Conservation (phyloP, 805 yeast species). For the Wickerhamiella allomyrinae region DNA sequence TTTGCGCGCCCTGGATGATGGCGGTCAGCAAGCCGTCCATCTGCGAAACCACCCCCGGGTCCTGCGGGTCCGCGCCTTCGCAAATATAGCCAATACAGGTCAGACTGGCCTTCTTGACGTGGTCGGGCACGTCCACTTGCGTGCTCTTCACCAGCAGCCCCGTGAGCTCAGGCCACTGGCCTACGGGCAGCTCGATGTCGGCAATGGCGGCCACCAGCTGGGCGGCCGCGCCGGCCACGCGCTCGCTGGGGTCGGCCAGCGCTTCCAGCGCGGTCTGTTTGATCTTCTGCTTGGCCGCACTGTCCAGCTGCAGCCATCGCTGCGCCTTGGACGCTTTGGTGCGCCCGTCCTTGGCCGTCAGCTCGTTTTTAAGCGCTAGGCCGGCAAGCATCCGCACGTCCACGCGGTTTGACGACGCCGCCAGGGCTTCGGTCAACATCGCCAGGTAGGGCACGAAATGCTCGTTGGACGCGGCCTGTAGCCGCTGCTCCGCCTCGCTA, state of each 20-base stretch:
- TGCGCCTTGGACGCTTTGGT: conserved; percentile 45
- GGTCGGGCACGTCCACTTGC: conserved; percentile 56
- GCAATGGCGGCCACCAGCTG: conserved; percentile 95
- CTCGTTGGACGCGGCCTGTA: conserved; percentile 53
- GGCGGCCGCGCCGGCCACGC: conserved; percentile 80
- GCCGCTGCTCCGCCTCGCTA: conserved; percentile 63
- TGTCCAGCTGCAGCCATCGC: conserved; percentile 60
- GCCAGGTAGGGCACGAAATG: conserved; percentile 63
- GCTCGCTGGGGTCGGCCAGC: conserved; percentile 48
- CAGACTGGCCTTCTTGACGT: conserved; percentile 75
- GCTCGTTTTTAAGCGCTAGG: conserved; percentile 70
- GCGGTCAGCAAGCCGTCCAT: conserved; percentile 89
- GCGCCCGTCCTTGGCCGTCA: conserved; percentile 63
- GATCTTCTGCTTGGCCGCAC: conserved; percentile 42
- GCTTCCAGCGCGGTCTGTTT: conserved; percentile 48
- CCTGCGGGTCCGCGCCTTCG: conserved; percentile 78
- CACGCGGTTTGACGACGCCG: conserved; percentile 38
- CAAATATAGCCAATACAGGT: conserved; percentile 91
- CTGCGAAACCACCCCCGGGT: conserved; percentile 64
- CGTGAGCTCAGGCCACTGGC: conserved; percentile 81
- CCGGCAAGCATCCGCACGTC: conserved; percentile 92
- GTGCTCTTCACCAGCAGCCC: conserved; percentile 77
- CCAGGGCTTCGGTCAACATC: conserved; percentile 55
- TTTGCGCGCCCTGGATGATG: conserved; percentile 90
- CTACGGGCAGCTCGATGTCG: conserved; percentile 79